Base-by-base conservation (phyloP, 2,329 filamentous ascomycete genomes). In the Karstenula rhodostoma region DNA sequence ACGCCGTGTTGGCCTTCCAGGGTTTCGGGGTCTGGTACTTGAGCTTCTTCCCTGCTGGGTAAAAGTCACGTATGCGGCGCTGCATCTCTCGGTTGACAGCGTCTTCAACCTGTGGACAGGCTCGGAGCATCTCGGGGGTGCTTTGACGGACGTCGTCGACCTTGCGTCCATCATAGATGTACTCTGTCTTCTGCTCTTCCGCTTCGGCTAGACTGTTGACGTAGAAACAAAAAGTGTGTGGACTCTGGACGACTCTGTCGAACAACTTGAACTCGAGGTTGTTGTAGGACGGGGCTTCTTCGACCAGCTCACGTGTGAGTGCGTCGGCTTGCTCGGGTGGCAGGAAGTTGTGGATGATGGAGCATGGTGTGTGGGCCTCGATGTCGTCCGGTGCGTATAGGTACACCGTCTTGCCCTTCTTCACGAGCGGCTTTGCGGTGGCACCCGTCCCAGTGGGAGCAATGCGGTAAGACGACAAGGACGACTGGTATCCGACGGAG, bases 261-360 rank as follows among this genome's bases (percentile, higher is more conserved):
- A 97, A 97, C 1, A 98, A 80, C 73, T 95, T 92, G 72, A 97
- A 97, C 0, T 87, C 89, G 25, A 87, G 86, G 64, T 85, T 87
- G 52, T 88, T 83, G 73, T 93, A 97, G 0, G 89, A 86, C 23
- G 85, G 81, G 0, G 90, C 85, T 78, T 97, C 93, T 1, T 84
- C 79, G 0, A 97, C 79, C 40, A 98, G 83, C 74, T 98, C 94
- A 33, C 78, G 76, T 0, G 98, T 82, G 13, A 99, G 82, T 0
- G 84, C 83, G 65, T 93, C 90, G 42, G 95, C 94, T 60, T 91
- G 84, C 1, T 89, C 82, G 0, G 83, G 32, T 0, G 92, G 88
- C 0, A 99, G 82, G 68, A 98, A 97, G 71, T 97, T 95, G 78
- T 96, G 93, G 57, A 97, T 88, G 66, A 98, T 91, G 12, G 92